These are phyloP conservation scores for Lumnitzera racemosa DNA, from an alignment of 345 rosid genomes.

Conservation along the genomic window DNA sequence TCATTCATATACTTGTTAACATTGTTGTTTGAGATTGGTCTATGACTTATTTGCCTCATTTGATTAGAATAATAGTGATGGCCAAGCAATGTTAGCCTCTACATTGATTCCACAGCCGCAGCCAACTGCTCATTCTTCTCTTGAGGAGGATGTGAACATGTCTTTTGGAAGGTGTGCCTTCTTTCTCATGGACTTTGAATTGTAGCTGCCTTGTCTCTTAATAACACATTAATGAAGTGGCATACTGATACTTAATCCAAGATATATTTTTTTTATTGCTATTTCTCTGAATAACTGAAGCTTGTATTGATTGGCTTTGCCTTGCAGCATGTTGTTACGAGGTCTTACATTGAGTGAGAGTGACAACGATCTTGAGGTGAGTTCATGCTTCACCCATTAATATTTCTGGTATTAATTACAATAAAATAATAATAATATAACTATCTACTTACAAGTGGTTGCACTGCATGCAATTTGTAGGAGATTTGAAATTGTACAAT, in stretches of 20 bases:
- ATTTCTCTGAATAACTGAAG: not conserved
- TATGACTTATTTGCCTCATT: conserved; percentile 6
- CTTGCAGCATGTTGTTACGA: conserved; percentile 75
- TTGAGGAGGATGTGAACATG: conserved; percentile 87
- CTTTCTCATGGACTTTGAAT: not conserved
- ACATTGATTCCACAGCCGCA: conserved; percentile 86
- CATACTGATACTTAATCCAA: not conserved
- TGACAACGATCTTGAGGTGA: conserved; percentile 94
- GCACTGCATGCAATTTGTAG: not conserved
- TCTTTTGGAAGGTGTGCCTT: conserved; percentile 88
- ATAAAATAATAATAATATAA: too few relatives aligned
- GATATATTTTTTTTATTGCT: not conserved
- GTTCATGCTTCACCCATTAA: not conserved
- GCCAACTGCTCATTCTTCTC: conserved; percentile 43
- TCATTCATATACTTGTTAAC: not conserved
- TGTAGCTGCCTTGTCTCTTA: too few relatives aligned
- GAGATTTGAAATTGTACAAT: not conserved
- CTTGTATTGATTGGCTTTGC: conserved; percentile 5
- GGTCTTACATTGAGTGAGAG: conserved; percentile 84
- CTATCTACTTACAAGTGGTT: not conserved
- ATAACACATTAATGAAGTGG: not conserved
- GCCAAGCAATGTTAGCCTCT: conserved; percentile 88
- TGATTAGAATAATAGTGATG: conserved; percentile 68
- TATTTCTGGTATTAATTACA: too few relatives aligned
- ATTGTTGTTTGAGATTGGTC: conserved; percentile 13